These are phyloP conservation scores for Flueggea neowawraea DNA, from an alignment of 441 rosid genomes.

Conservation along the genomic window DNA sequence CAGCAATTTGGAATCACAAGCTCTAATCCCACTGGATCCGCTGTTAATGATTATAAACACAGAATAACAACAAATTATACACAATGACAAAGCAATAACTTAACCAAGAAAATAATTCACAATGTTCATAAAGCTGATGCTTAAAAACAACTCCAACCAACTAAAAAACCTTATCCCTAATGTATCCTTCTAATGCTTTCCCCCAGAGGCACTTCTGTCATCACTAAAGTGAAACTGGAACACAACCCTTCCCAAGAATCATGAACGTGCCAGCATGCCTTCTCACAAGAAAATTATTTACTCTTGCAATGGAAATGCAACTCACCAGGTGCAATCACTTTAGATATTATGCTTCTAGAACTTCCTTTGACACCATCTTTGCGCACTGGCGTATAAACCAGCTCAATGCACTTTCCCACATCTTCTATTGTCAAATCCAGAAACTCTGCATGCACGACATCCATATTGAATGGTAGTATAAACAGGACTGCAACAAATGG, in stretches of 20 bases:
- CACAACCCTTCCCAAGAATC: too few species aligned
- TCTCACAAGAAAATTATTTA: too few species aligned
- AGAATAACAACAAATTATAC: not conserved
- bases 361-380: slow-evolving; percentile 82
- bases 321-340: slow-evolving; percentile 79
- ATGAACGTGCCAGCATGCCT: too few species aligned
- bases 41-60: slow-evolving; percentile 39
- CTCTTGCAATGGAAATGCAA: not conserved
- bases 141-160: slow-evolving; percentile 7
- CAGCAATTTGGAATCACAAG: slow-evolving; percentile 72
- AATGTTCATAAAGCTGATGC: not conserved
- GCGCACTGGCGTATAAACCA: slow-evolving; percentile 82
- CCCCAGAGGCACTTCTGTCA: too few species aligned
- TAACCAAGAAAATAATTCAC: not conserved
- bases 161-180: not conserved
- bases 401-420: slow-evolving; percentile 78
- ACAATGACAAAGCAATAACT: not conserved
- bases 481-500: not conserved
- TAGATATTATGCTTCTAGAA: slow-evolving; percentile 61
- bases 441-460: slow-evolving; percentile 50
- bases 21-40: slow-evolving; percentile 90
- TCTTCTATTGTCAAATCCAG: slow-evolving; percentile 84
- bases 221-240: too few species aligned
- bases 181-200: too few species aligned
- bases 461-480: not conserved